Evolutionary conservation across 805 yeast species (phyloP), one percentile per base, ranked within the genome.

Genomic region (Zygotorulaspora sp.): DNA sequence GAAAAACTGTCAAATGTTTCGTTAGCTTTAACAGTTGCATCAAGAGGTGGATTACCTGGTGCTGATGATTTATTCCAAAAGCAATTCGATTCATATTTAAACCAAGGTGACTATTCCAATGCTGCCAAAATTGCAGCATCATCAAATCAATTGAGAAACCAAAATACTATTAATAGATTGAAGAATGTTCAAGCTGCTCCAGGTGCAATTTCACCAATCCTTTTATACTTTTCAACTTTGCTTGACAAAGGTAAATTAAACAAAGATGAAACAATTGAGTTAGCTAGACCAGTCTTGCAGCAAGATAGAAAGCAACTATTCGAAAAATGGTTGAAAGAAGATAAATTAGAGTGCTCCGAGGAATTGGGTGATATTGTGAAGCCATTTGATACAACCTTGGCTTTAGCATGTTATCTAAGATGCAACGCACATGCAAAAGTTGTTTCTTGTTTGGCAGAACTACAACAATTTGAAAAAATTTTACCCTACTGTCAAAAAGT

Each of bases 41-140:
- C 96, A 3, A 83, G 97, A 64, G 97, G 96, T 57, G 96, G 96
- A 1, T 77, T 92, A 56, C 92, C 96, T 29, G 99, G 99, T 49
- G 98, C 97, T 33, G 99, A 92, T 62, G 80, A 79, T 55, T 72
- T 92, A 47, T 89, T 92, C 65, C 68, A 74, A 43, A 95, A 88
- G 66, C 97, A 90, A 66, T 92, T 92, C 68, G 94, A 88, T 57
- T 79, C 80, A 61, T 74, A 81, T 53, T 72, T 92, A 54, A 75
- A 78, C 48, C 78, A 79, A 51, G 96, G 96, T 51, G 92, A 88
- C 61, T 92, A 88, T 58, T 72, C 79, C 40, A 80, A 81, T 53
- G 98, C 98, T 37, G 98, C 97, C 34, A 87, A 87, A 67, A 85
- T 90, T 43, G 98, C 98, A 25, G 97, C 97, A 10, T 81, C 95